Conservation (phyloP, 1,284 basidiomycete genomes). For the Ceratobasidium sp. region DNA sequence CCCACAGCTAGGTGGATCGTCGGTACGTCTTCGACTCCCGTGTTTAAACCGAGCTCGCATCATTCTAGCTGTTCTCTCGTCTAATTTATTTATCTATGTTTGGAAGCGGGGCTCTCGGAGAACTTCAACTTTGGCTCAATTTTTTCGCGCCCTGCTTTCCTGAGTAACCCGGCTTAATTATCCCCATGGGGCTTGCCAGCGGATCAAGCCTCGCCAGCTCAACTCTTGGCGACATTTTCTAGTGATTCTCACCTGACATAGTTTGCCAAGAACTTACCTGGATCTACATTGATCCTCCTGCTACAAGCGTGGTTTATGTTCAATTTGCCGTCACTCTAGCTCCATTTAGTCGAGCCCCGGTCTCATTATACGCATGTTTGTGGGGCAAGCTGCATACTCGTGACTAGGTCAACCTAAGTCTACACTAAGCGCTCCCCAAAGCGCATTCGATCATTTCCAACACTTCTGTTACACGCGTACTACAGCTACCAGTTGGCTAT, state of each 20-base stretch:
- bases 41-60: not conserved
- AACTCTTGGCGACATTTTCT: not conserved
- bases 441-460: not conserved
- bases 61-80: not conserved
- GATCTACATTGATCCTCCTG: not conserved
- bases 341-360: not conserved
- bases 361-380: not conserved
- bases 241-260: not conserved
- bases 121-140: not conserved
- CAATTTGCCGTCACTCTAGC: not conserved
- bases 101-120: not conserved
- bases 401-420: not conserved
- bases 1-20: not conserved
- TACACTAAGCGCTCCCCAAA: not conserved
- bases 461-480: not conserved
- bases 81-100: not conserved
- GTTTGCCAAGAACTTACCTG: not conserved
- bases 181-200: slow-evolving; percentile 9
- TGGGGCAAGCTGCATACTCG: not conserved
- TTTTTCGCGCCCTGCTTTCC: too few relatives aligned
- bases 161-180: not conserved
- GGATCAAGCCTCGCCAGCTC: not conserved
- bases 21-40: not conserved
- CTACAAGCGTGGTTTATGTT: not conserved
- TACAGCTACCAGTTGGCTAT: slow-evolving; percentile 3